These are phyloP conservation scores for Globisporangium recalcitrans DNA, from an alignment of 352 stramenopile species.

Conservation along the genomic window DNA sequence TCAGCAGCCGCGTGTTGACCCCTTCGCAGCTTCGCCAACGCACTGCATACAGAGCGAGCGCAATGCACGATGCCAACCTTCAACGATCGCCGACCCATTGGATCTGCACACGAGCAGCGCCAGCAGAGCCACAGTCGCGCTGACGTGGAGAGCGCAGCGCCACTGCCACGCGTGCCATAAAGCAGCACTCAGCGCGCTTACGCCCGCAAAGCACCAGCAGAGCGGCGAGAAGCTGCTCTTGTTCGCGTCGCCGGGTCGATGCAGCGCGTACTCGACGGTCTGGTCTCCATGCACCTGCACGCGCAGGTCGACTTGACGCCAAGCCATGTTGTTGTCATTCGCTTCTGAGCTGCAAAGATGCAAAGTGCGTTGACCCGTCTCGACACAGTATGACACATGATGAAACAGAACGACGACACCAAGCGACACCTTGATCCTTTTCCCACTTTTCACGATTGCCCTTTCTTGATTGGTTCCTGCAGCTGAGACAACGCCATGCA, in stretches of 20 bases:
- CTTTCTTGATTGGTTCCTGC: too few relatives aligned
- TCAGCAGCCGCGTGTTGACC: too few relatives aligned
- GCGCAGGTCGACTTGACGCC: constrained; percentile 36
- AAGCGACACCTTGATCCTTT: too few relatives aligned
- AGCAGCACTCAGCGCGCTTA: constrained; percentile 2
- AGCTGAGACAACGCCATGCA: not conserved
- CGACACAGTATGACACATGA: too few relatives aligned
- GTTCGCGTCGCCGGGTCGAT: not conserved
- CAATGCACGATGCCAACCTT: not conserved
- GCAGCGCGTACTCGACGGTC: constrained; percentile 54
- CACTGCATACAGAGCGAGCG: not conserved
- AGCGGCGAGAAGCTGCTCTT: not conserved
- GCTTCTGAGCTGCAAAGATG: not conserved
- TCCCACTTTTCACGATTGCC: too few relatives aligned
- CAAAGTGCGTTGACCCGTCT: too few relatives aligned
- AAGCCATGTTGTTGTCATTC: not conserved
- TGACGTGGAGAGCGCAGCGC: not conserved
- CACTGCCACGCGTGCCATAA: constrained; percentile 21
- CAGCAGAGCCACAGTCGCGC: not conserved
- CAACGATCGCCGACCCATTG: not conserved
- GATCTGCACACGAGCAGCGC: constrained; percentile 8
- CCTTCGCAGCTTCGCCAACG: not conserved
- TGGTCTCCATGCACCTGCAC: constrained; percentile 44
- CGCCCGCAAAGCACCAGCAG: not conserved
- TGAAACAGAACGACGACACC: too few relatives aligned